A percentile compares a stretch with the other conserved stretches of the same genome.
phyloP scores from a whole-genome alignment of 2,329 filamentous ascomycete genomes.

The Davidsoniella neocaledoniae region DNA sequence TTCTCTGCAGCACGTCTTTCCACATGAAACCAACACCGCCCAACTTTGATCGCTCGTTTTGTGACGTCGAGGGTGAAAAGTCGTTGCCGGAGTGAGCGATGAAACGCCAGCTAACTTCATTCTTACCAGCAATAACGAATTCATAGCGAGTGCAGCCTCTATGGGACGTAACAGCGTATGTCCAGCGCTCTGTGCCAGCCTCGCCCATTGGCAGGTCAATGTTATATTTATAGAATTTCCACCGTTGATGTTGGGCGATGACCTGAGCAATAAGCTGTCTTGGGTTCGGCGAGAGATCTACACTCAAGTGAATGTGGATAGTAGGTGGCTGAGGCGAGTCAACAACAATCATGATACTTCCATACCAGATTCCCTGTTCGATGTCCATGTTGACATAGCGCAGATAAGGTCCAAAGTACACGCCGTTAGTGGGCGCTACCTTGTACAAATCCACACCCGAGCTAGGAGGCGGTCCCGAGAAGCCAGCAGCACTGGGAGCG shows the following conservation, averaged over 20 bases:
- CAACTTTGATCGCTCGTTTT: constrained; percentile 68
- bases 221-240: constrained; percentile 93
- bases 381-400: constrained; percentile 96
- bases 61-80: constrained; percentile 73
- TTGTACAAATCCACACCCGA: constrained; percentile 91
- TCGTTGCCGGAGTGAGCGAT: constrained; percentile 94
- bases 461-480: constrained; percentile 72
- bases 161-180: constrained; percentile 93
- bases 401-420: constrained; percentile 94
- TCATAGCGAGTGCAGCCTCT: constrained; percentile 96
- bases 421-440: constrained; percentile 80
- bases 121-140: constrained; percentile 78
- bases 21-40: constrained; percentile 93
- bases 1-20: constrained; percentile 97
- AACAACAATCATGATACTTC: constrained; percentile 84
- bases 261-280: constrained; percentile 66
- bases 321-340: constrained; percentile 86
- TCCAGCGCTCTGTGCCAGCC: constrained; percentile 68
- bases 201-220: constrained; percentile 83
- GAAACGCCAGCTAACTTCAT: constrained; percentile 89
- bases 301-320: constrained; percentile 82
- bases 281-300: constrained; percentile 83
- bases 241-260: constrained; percentile 80
- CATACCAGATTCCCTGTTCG: constrained; percentile 77
- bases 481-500: constrained; percentile 63